Evolutionary conservation across 768 basidiomycete species (phyloP).

Genomic region (Crepidotus variabilis): DNA sequence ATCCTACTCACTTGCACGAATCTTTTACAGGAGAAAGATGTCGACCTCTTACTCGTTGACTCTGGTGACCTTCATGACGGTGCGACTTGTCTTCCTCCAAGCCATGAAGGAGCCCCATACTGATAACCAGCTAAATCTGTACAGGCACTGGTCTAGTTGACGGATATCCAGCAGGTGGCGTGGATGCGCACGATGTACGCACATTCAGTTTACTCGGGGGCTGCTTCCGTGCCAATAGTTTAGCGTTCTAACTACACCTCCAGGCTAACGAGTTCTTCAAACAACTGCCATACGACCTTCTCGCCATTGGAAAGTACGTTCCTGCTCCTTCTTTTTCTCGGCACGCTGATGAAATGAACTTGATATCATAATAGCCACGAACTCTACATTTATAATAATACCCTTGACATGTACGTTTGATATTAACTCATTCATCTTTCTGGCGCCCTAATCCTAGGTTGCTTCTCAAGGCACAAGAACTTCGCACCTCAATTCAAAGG

Average conservation of each 20-base stretch:
- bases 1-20: background rate
- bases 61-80: slow-evolving; percentile 80
- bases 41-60: slow-evolving; percentile 81
- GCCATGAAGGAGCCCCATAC: background rate
- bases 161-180: slow-evolving; percentile 64
- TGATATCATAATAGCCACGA: slow-evolving; percentile 57
- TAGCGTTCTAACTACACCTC: background rate
- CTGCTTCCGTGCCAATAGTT: background rate
- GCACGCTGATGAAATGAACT: background rate
- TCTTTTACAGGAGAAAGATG: slow-evolving; percentile 50
- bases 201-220: background rate
- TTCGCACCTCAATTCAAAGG: slow-evolving; percentile 66
- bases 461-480: slow-evolving; percentile 46
- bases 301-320: slow-evolving; percentile 80
- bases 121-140: background rate
- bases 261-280: slow-evolving; percentile 75
- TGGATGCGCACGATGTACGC: slow-evolving; percentile 68
- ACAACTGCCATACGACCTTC: slow-evolving; percentile 74
- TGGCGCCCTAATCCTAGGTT: slow-evolving; percentile 1
- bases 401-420: slow-evolving; percentile 56
- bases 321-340: background rate
- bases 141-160: slow-evolving; percentile 75
- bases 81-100: slow-evolving; percentile 8
- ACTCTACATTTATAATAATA: slow-evolving; percentile 65
- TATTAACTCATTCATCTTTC: background rate